Percentiles rank a stretch among this genome's conserved stretches.
Conservation (phyloP, 176 grass and related monocot species). For the Zea mays region DNA sequence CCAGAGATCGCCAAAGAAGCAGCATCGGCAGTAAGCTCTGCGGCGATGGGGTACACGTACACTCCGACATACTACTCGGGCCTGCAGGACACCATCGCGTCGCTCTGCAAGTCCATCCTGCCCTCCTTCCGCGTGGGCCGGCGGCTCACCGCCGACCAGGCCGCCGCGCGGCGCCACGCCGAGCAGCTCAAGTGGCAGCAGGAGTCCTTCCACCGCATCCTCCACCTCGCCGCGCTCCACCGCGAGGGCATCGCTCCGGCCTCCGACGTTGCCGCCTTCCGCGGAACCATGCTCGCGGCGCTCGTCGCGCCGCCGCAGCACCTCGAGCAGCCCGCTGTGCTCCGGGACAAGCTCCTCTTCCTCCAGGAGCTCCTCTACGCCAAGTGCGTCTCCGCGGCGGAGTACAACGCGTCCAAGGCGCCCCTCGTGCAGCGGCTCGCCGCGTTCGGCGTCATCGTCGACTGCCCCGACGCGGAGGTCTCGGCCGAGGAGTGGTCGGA, state of each 20-base stretch:
- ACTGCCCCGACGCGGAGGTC: constrained; percentile 59
- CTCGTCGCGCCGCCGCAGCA: constrained; percentile 51
- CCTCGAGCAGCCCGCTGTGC: constrained; percentile 52
- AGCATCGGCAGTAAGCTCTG: background rate
- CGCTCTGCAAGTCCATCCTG: constrained; percentile 86
- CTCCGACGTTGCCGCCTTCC: constrained; percentile 70
- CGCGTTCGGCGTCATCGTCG: constrained; percentile 66
- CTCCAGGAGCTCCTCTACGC: constrained; percentile 87
- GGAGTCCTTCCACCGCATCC: constrained; percentile 93
- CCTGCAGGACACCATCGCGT: constrained; percentile 90
- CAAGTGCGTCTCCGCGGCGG: constrained; percentile 71
- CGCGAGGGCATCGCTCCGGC: constrained; percentile 84
- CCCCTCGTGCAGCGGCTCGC: constrained; percentile 75
- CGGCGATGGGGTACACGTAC: constrained; percentile 72
- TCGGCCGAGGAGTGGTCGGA: constrained; percentile 80
- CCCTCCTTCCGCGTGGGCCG: constrained; percentile 54
- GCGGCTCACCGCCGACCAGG: constrained; percentile 76
- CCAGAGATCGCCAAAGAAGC: constrained; percentile 13
- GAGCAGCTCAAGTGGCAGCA: constrained; percentile 96
- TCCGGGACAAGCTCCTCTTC: constrained; percentile 91
- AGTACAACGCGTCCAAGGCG: constrained; percentile 83
- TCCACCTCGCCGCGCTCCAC: constrained; percentile 76
- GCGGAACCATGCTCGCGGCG: constrained; percentile 59
- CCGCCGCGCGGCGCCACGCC: constrained; percentile 53
- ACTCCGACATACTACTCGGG: constrained; percentile 91